phyloP scores from a whole-genome alignment of 306 rosid genomes.

The Cyamopsis tetragonoloba region DNA sequence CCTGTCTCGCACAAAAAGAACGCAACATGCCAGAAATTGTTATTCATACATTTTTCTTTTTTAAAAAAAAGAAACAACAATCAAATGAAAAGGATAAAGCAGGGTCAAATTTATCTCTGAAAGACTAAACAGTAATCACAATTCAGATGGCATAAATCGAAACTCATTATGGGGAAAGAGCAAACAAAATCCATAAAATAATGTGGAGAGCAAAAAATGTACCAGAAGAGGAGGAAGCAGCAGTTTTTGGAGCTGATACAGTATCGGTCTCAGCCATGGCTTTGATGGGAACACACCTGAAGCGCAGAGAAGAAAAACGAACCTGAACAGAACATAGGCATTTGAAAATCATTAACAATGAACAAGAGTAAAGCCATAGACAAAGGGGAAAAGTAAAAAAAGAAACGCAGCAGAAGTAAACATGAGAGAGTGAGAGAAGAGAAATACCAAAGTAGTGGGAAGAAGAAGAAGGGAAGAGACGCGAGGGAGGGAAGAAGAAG shows the following conservation, averaged over 20 bases:
- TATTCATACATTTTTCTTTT: not conserved
- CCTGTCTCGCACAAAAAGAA: slow-evolving; percentile 44
- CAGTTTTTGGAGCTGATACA: slow-evolving; percentile 19
- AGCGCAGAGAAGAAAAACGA: slow-evolving; percentile 27
- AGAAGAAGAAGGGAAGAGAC: slow-evolving; percentile 7
- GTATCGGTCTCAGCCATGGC: slow-evolving; percentile 59
- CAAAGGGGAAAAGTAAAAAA: not conserved
- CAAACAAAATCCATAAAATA: not conserved
- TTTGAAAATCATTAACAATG: slow-evolving; percentile 12
- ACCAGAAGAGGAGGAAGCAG: slow-evolving; percentile 42
- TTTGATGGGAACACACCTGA: slow-evolving; percentile 38
- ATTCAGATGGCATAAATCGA: not conserved
- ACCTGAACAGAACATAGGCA: slow-evolving; percentile 22
- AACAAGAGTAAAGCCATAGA: not conserved
- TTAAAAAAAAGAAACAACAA: not conserved
- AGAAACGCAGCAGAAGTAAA: not conserved
- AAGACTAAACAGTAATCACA: not conserved
- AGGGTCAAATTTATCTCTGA: not conserved
- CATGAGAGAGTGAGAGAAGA: not conserved
- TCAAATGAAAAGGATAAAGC: not conserved
- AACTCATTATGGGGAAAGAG: not conserved
- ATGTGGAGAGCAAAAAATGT: not conserved
- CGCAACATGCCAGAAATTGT: not conserved
- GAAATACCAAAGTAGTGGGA: slow-evolving; percentile 22
- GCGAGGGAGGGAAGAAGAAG: not conserved